Evolutionary conservation across 2,329 filamentous ascomycete genomes (phyloP), one percentile per base, ranked within the genome.

Genomic region (Colletotrichum sublineola): DNA sequence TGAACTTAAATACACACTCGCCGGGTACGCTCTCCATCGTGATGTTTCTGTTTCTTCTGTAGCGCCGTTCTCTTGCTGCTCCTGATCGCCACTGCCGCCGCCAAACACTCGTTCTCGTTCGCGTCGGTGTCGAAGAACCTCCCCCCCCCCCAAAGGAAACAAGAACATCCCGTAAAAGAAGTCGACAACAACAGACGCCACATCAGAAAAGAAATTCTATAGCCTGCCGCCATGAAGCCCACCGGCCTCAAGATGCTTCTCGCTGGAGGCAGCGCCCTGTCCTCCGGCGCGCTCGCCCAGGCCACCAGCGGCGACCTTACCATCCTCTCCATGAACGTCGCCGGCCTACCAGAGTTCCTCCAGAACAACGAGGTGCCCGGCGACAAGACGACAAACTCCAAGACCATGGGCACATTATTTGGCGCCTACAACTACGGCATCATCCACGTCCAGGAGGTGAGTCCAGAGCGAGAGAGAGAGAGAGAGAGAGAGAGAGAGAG

Each of bases 361-460:
- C 88, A 92, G 73, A 79, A 78, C 76, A 92, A 92, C 77, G 89
- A 86, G 5, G 86, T 91, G 2, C 85, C 88, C 2, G 90, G 91
- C 31, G 87, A 91, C 79, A 92, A 92, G 81, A 81, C 82, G 0
- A 84, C 83, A 8, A 92, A 92, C 79, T 84, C 89, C 1, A 82
- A 82, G 12, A 79, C 81, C 38, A 91, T 92, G 61, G 91, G 91
- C 0, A 77, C 83, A 5, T 83, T 86, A 64, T 89, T 93, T 75
- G 82, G 87, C 6, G 74, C 87, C 76, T 87, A 90, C 70, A 84
- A 81, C 68, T 91, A 89, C 80, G 89, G 91, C 75, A 81, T 93
- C 38, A 89, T 92, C 77, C 85, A 93, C 74, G 82, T 91, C 18
- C 91, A 93, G 78, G 91, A 92, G 83, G 86, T 86, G 12, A 66